Percentiles rank a stretch among this genome's conserved stretches.
These are phyloP conservation scores for Macrophomina tecta DNA, from an alignment of 2,329 filamentous ascomycete species.

Conservation along the genomic window DNA sequence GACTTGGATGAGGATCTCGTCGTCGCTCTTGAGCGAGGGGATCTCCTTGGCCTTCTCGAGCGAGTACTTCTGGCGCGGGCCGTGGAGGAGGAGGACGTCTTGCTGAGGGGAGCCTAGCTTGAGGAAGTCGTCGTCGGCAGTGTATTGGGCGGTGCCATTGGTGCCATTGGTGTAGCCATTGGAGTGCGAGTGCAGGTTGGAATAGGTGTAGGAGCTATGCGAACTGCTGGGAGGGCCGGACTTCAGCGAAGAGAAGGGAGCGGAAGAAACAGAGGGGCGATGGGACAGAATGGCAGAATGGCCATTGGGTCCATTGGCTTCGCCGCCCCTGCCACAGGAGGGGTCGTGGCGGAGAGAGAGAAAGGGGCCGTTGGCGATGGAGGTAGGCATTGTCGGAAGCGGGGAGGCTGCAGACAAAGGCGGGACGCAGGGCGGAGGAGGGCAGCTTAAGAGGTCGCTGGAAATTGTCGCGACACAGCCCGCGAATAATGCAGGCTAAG, in stretches of 20 bases:
- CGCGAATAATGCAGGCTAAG: background rate
- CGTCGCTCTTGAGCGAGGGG: conserved; percentile 19
- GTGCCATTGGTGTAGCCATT: conserved; percentile 1
- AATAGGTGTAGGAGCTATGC: background rate
- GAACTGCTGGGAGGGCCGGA: conserved; percentile 7
- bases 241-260: conserved; percentile 18
- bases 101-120: conserved; percentile 32
- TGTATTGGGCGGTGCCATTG: conserved; percentile 10
- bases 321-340: background rate
- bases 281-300: background rate
- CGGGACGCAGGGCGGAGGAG: background rate
- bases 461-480: background rate
- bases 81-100: conserved; percentile 18
- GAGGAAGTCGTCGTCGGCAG: conserved; percentile 17
- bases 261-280: background rate
- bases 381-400: conserved; percentile 18
- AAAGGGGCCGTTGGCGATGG: conserved; percentile 20
- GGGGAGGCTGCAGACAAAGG: background rate
- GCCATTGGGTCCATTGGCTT: background rate
- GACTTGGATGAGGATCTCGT: conserved; percentile 67
- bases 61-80: conserved; percentile 19
- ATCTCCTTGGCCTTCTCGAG: conserved; percentile 15
- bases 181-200: background rate
- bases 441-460: conserved; percentile 1
- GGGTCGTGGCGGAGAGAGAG: conserved; percentile 20